Conservation (phyloP, 192 early-diverging fungal species). For the Linnemannia zychae region DNA sequence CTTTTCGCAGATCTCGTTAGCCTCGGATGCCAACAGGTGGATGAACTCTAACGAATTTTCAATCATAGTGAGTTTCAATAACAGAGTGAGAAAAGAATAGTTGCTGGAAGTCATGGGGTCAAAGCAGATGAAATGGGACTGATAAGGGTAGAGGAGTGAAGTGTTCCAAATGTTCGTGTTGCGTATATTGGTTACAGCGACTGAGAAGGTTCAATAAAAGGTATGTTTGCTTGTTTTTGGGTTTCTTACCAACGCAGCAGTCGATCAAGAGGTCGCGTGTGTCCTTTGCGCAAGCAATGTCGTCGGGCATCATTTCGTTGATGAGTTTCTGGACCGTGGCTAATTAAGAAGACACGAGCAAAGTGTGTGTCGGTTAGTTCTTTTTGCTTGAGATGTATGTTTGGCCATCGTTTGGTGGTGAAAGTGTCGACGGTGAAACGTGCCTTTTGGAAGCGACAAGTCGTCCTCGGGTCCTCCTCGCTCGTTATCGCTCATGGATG, state of each 20-base stretch:
- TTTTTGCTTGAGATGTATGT: neutral
- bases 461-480: constrained; percentile 77
- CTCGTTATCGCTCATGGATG: constrained; percentile 73
- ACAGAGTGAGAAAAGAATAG: constrained; percentile 22
- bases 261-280: constrained; percentile 95
- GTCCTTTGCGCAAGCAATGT: constrained; percentile 95
- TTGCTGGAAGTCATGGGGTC: neutral
- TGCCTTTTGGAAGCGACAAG: constrained; percentile 90
- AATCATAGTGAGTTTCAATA: too few species aligned
- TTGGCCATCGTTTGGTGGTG: neutral
- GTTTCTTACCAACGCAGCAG: constrained; percentile 91
- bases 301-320: constrained; percentile 94
- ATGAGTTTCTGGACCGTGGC: constrained; percentile 97
- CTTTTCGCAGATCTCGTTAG: constrained; percentile 97
- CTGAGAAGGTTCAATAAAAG: too few species aligned
- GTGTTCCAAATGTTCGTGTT: neutral
- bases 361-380: neutral
- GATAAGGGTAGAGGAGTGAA: too few species aligned
- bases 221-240: neutral
- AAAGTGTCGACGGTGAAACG: neutral
- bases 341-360: constrained; percentile 20
- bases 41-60: constrained; percentile 96
- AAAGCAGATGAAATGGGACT: too few species aligned
- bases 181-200: neutral
- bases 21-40: constrained; percentile 93